Base-by-base conservation (phyloP, 1,139 yeast species). In the Candida albicans region DNA sequence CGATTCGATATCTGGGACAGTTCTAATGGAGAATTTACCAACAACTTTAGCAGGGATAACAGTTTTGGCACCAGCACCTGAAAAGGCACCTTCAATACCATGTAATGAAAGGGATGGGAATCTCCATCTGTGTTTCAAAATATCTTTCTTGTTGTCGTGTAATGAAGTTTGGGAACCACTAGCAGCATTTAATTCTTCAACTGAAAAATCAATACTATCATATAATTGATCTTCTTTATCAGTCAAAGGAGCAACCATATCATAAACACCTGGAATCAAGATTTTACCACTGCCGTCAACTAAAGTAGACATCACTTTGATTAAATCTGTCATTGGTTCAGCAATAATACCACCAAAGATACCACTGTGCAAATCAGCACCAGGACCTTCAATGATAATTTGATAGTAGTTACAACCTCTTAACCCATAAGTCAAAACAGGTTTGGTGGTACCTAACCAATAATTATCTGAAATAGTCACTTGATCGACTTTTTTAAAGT, bases 41-140 rank as follows among this genome's bases (percentile, higher is more conserved):
- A 75, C 70, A 32, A 93, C 98, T 66, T 85, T 86, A 43, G 97
- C 88, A 36, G 99, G 99, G 53, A 93, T 95, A 45, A 93, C 99
- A 30, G 99, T 93, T 75, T 93, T 93, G 50, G 97, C 99, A 52
- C 99, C 99, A 38, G 88, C 79, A 36, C 88, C 93, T 43, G 86
- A 84, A 67, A 93, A 93, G 8, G 99, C 99, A 52, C 99, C 99
- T 70, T 93, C 99, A 49, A 93, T 80, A 55, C 99, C 99, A 68
- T 93, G 99, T 52, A 93, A 69, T 5, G 98, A 90, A 60, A 93
- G 77, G 14, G 99, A 90, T 48, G 99, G 98, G 71, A 76, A 89
- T 78, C 99, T 85, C 99, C 99, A 93, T 78, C 99, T 85, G 68
- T 93, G 97, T 85, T 90, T 93, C 61, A 93, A 80, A 53, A 91